These are phyloP conservation scores for Serendipita sp. DNA, from an alignment of 768 basidiomycete species.

Conservation along the genomic window DNA sequence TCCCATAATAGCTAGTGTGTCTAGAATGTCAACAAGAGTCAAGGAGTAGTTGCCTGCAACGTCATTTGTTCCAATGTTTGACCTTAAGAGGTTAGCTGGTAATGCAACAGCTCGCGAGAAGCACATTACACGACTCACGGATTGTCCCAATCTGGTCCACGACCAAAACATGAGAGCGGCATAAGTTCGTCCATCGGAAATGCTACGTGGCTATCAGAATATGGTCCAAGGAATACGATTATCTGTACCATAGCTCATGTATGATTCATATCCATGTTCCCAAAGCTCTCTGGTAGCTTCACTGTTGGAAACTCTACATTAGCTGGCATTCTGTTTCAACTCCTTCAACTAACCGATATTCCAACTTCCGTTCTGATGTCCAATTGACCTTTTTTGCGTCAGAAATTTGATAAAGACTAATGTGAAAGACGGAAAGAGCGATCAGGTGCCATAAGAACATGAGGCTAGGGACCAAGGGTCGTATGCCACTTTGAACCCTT, in stretches of 20 bases:
- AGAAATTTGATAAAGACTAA: conserved; percentile 14
- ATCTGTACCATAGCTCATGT: conserved; percentile 62
- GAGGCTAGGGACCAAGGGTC: conserved; percentile 15
- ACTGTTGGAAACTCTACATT: conserved; percentile 21
- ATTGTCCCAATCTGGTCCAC: conserved; percentile 74
- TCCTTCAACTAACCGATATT: conserved; percentile 38
- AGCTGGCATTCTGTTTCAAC: conserved; percentile 24
- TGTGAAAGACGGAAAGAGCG: conserved; percentile 16
- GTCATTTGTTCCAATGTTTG: conserved; percentile 73
- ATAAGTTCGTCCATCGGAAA: conserved; percentile 83
- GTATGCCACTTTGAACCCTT: not conserved
- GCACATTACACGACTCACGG: conserved; percentile 35
- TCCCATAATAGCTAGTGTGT: conserved; percentile 76
- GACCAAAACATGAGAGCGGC: conserved; percentile 71
- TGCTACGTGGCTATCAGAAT: conserved; percentile 26
- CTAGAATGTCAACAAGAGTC: conserved; percentile 41
- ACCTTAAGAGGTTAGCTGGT: conserved; percentile 19
- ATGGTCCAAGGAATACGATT: not conserved
- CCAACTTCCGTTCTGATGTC: conserved; percentile 27
- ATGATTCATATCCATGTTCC: conserved; percentile 80
- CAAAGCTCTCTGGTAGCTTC: conserved; percentile 61
- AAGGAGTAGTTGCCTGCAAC: conserved; percentile 88
- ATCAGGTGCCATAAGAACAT: conserved; percentile 17
- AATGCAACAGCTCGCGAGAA: not conserved
- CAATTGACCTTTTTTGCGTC: conserved; percentile 11